phyloP scores from a whole-genome alignment of 768 basidiomycete genomes.

The Mycena sanguinolenta region DNA sequence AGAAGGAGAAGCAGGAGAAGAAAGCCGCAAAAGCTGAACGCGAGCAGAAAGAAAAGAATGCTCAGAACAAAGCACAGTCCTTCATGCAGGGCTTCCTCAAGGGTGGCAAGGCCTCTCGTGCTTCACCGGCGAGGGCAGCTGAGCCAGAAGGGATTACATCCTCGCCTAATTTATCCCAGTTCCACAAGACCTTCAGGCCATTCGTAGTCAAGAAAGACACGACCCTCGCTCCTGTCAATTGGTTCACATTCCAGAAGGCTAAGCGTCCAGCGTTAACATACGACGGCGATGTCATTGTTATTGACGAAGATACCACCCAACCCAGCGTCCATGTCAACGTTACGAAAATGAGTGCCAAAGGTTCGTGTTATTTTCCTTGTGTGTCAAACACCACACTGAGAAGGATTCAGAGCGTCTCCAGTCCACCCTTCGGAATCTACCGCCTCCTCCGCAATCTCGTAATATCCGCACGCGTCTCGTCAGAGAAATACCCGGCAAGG shows the following conservation, averaged over 20 bases:
- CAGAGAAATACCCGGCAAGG: conserved; percentile 11
- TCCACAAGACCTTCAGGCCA: conserved; percentile 81
- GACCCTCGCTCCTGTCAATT: conserved; percentile 79
- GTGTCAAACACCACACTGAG: conserved; percentile 19
- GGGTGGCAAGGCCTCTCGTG: conserved; percentile 63
- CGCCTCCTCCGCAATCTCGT: conserved; percentile 37
- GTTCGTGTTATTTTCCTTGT: conserved; percentile 55
- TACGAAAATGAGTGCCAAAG: conserved; percentile 52
- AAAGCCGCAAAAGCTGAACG: conserved; percentile 78
- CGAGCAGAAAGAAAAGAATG: conserved; percentile 79
- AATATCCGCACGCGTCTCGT: background rate
- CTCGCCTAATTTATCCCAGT: conserved; percentile 67
- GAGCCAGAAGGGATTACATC: conserved; percentile 40
- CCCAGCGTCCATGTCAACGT: conserved; percentile 39
- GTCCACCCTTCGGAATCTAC: conserved; percentile 52
- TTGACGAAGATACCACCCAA: conserved; percentile 59
- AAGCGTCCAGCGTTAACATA: conserved; percentile 32
- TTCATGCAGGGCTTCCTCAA: conserved; percentile 86
- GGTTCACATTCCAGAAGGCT: conserved; percentile 59
- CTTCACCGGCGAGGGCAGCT: conserved; percentile 41
- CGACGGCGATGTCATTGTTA: conserved; percentile 66
- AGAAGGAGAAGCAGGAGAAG: conserved; percentile 77
- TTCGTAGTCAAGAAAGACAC: conserved; percentile 85
- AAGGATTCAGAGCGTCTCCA: conserved; percentile 53
- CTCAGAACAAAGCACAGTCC: conserved; percentile 78